phyloP scores from a whole-genome alignment of 1,139 yeast genomes.

The Pichia inconspicua region DNA sequence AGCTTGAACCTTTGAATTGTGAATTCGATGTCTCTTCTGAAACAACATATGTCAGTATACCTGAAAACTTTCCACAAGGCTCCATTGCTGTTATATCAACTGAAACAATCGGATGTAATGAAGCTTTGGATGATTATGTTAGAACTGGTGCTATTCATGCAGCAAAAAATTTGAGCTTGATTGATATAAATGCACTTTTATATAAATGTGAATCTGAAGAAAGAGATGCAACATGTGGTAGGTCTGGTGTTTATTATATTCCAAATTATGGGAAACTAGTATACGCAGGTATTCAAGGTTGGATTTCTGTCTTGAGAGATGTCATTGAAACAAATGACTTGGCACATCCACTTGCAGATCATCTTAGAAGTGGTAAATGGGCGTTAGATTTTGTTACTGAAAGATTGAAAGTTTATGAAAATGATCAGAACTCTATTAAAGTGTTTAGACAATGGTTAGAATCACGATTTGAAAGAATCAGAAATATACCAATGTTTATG shows the following conservation, averaged over 20 bases:
- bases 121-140: slow-evolving; percentile 54
- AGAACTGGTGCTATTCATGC: slow-evolving; percentile 73
- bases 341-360: slow-evolving; percentile 76
- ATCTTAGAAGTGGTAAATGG: slow-evolving; percentile 81
- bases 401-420: slow-evolving; percentile 51
- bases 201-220: slow-evolving; percentile 85
- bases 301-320: slow-evolving; percentile 63
- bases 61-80: slow-evolving; percentile 71
- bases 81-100: slow-evolving; percentile 82
- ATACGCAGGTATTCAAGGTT: slow-evolving; percentile 91
- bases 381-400: slow-evolving; percentile 70
- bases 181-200: slow-evolving; percentile 67
- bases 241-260: slow-evolving; percentile 62
- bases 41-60: slow-evolving; percentile 48
- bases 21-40: slow-evolving; percentile 33
- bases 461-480: slow-evolving; percentile 56
- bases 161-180: slow-evolving; percentile 48
- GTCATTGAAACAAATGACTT: slow-evolving; percentile 66
- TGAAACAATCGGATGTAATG: slow-evolving; percentile 47
- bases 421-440: slow-evolving; percentile 11
- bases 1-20: slow-evolving; percentile 44
- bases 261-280: slow-evolving; percentile 69
- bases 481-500: slow-evolving; percentile 65
- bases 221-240: slow-evolving; percentile 66
- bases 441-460: slow-evolving; percentile 63